Evolutionary conservation across 768 basidiomycete genomes (phyloP).

Genomic region (Mycena pura): DNA sequence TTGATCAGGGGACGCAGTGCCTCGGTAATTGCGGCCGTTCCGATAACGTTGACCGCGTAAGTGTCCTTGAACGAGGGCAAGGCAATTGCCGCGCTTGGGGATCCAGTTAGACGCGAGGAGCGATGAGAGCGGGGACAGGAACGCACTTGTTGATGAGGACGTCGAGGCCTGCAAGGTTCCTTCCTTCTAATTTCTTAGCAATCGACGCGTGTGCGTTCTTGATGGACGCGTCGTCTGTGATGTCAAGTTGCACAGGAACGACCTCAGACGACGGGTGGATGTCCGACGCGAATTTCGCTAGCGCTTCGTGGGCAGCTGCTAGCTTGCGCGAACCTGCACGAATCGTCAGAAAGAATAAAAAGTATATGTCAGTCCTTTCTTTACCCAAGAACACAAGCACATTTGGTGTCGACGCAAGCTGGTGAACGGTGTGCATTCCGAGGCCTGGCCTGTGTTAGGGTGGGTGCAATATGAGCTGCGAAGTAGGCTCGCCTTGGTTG

Average conservation of each 20-base stretch:
- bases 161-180: background rate
- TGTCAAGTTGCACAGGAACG: slow-evolving; percentile 14
- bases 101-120: background rate
- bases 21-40: background rate
- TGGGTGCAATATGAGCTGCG: no score
- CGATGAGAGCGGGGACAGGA: background rate
- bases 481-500: slow-evolving; percentile 19
- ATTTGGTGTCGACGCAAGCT: background rate
- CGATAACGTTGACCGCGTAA: slow-evolving; percentile 15
- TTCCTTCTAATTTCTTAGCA: background rate
- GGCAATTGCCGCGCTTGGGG: slow-evolving; percentile 1
- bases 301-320: slow-evolving; percentile 1
- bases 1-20: slow-evolving; percentile 5
- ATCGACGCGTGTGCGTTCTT: background rate
- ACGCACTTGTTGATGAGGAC: slow-evolving; percentile 18
- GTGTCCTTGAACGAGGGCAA: background rate
- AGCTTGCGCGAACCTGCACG: slow-evolving; percentile 9
- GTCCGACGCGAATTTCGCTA: background rate
- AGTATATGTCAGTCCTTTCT: background rate
- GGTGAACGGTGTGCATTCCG: slow-evolving; percentile 16
- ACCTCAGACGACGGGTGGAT: slow-evolving; percentile 12
- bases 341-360: background rate
- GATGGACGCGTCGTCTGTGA: slow-evolving; percentile 12
- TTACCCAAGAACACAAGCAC: slow-evolving; percentile 20
- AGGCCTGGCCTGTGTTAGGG: background rate